Evolutionary conservation across 2,329 filamentous ascomycete genomes (phyloP), one percentile per base, ranked within the genome.

Genomic region (Sporothrix pallida): DNA sequence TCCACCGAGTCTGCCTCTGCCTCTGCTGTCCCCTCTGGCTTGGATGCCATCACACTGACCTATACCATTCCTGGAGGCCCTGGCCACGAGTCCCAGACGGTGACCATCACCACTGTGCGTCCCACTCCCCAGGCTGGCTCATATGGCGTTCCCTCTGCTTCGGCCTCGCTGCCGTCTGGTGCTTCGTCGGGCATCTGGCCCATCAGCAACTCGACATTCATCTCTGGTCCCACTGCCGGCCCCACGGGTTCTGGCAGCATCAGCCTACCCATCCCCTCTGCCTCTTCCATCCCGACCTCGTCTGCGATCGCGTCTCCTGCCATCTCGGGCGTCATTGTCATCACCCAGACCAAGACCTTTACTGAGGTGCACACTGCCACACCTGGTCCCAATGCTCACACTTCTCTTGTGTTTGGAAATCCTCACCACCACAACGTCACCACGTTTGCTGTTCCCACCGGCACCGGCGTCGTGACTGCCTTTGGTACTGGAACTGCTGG

Each of bases 61-160:
- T 78, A 78, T 73, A 79, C 77, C 0, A 69, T 79, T 9, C 74
- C 76, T 2, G 74, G 71, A 7, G 74, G 63, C 0, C 54, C 70
- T 1, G 72, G 70, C 0, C 72, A 31, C 8, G 65, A 74, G 0
- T 72, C 70, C 1, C 73, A 69, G 9, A 71, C 74, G 3, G 70
- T 76, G 13, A 78, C 63, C 26, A 46, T 71, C 10, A 76, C 73
- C 10, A 75, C 74, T 0, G 50, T 69, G 7, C 72, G 69, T 13
- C 72, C 69, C 10, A 37, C 26, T 0, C 26, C 12, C n/a, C 17
- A 20, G 17, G 9, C 13, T 31, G 46, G 31, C 7, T 37, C 52
- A 20, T 2, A 12, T 8, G 37, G 68, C 15, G 52, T 31, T 12
- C n/a, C 50, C 4, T 56, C 52, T n/a, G 60, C 60, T n/a, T 63